Evolutionary conservation across 2,329 filamentous ascomycete species (phyloP).

Genomic region (Meredithiella fracta): DNA sequence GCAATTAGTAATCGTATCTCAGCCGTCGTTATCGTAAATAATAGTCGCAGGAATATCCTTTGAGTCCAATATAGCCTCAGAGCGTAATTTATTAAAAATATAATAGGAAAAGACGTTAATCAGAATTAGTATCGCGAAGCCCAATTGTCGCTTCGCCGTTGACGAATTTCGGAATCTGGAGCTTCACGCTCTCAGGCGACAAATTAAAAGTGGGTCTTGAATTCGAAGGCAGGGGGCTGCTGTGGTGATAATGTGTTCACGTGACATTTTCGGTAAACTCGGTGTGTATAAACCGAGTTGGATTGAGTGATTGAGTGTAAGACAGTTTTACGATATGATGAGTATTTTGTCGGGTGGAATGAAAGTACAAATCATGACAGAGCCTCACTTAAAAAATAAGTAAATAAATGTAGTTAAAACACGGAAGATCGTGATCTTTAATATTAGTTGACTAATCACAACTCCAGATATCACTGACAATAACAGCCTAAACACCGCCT

Average conservation of each 20-base stretch:
- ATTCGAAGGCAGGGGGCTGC: neutral
- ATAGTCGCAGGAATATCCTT: too few relatives aligned
- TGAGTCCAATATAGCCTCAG: neutral
- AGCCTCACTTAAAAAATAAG: too few relatives aligned
- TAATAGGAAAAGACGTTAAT: neutral
- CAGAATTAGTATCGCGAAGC: neutral
- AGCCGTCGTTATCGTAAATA: neutral
- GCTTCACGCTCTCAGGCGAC: neutral
- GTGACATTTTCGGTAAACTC: neutral
- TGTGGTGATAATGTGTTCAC: neutral
- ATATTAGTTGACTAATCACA: too few relatives aligned
- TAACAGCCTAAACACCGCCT: too few relatives aligned
- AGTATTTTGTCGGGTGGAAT: too few relatives aligned
- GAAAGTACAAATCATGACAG: too few relatives aligned
- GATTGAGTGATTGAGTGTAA: too few relatives aligned
- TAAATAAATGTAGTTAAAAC: too few relatives aligned
- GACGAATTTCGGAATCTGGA: neutral
- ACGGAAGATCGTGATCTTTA: too few relatives aligned
- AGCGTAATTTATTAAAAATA: neutral
- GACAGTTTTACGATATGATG: too few relatives aligned
- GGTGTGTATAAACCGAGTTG: neutral
- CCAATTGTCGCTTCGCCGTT: neutral
- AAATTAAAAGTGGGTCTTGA: conserved; percentile 5
- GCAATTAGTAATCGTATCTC: neutral
- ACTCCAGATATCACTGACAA: too few relatives aligned